Base-by-base conservation (phyloP, 2,329 filamentous ascomycete species). In the Sphaerulina populicola region DNA sequence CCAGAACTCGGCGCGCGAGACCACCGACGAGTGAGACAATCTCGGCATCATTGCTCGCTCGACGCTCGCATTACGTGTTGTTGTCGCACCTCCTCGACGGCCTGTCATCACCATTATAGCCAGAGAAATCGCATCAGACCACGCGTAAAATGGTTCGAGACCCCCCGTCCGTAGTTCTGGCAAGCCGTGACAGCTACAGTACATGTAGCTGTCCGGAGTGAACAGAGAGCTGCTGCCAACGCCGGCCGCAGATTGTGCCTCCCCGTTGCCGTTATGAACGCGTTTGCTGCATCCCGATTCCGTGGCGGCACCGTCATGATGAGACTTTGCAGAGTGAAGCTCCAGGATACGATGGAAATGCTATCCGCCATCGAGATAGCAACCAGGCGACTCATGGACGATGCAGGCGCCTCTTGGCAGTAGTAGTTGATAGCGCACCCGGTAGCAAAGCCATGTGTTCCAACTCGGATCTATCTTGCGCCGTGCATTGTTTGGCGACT, bases 131-230 rank as follows among this genome's bases (percentile, higher is more conserved):
- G 31, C 31, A 35, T 35, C 31, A 12, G 31, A 11, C 31, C 31
- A 35, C 12, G 31, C 10, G 31, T 8, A 8, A 4, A 9, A n/a
- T 11, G 6, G 6, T 35, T 12, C 30, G 8, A 9, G 30, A 33
- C 30, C 11, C 11, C 30, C 11, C 4, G 31, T 35, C 41, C 27
- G 37, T 31, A 9, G 11, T 35, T 14, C 23, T 27, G 23, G 6
- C n/a, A 35, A 35, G 31, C 31, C 15, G 15, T 42, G 11, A 38
- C 23, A 27, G 23, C 27, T 15, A n/a, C n/a, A n/a, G n/a, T n/a
- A n/a, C n/a, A n/a, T n/a, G n/a, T n/a, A 48, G 46, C 46, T 48
- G 46, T 42, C 46, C 46, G 23, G 38, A 38, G 27, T 31, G 29
- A 37, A 18, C 39, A 21, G 18, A 47, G 45, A 40, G 37, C 29